Evolutionary conservation across 768 basidiomycete species (phyloP).

Genomic region (Leccinum disarticulatum): DNA sequence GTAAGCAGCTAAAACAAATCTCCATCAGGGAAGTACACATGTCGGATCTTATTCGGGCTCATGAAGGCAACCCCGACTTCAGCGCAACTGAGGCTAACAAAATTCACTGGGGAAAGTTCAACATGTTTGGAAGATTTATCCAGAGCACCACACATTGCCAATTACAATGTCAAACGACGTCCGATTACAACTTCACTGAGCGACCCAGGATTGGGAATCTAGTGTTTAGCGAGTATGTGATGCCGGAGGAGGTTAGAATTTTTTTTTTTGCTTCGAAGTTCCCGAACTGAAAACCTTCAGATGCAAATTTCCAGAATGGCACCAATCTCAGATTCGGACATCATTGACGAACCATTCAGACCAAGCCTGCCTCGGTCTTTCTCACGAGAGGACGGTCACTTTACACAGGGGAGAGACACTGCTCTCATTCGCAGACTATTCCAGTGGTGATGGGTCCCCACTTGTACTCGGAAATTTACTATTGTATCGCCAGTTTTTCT

Average conservation of each 20-base stretch:
- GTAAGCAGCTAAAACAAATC: constrained; percentile 11
- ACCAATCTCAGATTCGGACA: constrained; percentile 43
- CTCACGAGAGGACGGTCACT: constrained; percentile 33
- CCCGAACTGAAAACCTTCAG: constrained; percentile 34
- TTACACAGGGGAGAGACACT: constrained; percentile 39
- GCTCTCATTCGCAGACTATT: constrained; percentile 53
- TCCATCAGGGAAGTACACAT: constrained; percentile 82
- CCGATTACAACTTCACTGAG: constrained; percentile 64
- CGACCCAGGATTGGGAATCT: constrained; percentile 54
- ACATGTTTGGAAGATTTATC: constrained; percentile 87
- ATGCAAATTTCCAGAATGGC: constrained; percentile 67
- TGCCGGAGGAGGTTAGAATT: constrained; percentile 64
- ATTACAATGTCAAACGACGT: constrained; percentile 58
- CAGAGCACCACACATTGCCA: constrained; percentile 77
- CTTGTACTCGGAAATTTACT: constrained; percentile 24
- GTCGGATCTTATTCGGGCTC: constrained; percentile 83
- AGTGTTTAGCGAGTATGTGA: constrained; percentile 55
- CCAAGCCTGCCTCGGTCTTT: constrained; percentile 32
- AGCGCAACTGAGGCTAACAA: constrained; percentile 61
- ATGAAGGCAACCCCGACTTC: constrained; percentile 81
- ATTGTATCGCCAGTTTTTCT: constrained; percentile 30
- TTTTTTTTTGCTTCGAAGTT: neutral
- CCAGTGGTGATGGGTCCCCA: constrained; percentile 35
- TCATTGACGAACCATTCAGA: constrained; percentile 42
- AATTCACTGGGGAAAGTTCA: constrained; percentile 97